Conservation (phyloP, 1,139 yeast species). For the Zhuliangozyma blackwelliae region DNA sequence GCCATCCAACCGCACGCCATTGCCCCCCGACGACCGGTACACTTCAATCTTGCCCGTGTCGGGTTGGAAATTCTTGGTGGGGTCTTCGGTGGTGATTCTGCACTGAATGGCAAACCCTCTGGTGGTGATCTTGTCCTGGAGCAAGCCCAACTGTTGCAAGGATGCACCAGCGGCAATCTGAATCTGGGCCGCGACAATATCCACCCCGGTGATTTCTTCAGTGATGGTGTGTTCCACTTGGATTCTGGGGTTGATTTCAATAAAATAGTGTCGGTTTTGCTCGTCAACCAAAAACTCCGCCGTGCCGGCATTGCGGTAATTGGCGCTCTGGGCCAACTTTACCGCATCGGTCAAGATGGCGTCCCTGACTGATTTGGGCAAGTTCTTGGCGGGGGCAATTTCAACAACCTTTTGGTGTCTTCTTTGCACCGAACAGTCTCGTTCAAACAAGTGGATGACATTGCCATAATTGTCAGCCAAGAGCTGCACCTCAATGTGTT, state of each 20-base stretch:
- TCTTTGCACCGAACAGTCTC: slow-evolving; percentile 99
- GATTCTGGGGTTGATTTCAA: slow-evolving; percentile 97
- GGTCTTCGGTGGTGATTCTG: slow-evolving; percentile 98
- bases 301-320: slow-evolving; percentile 97
- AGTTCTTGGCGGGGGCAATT: slow-evolving; percentile 96
- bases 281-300: slow-evolving; percentile 95
- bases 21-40: slow-evolving; percentile 98
- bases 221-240: slow-evolving; percentile 99
- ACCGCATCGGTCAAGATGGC: slow-evolving; percentile 94
- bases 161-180: slow-evolving; percentile 99
- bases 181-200: slow-evolving; percentile 96
- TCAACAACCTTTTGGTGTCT: slow-evolving; percentile 99
- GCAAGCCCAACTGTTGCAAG: slow-evolving; percentile 80
- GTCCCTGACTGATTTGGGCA: slow-evolving; percentile 78
- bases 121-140: slow-evolving; percentile 91
- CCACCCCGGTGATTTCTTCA: slow-evolving; percentile 98
- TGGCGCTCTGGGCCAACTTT: slow-evolving; percentile 78
- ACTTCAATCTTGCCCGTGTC: slow-evolving; percentile 99
- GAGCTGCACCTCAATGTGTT: slow-evolving; percentile 96
- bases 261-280: slow-evolving; percentile 93
- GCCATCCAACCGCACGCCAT: slow-evolving; percentile 98
- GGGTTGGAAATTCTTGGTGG: slow-evolving; percentile 94
- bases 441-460: slow-evolving; percentile 91
- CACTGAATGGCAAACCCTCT: slow-evolving; percentile 99
- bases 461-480: slow-evolving; percentile 94